A percentile compares a stretch with the other conserved stretches of the same genome.
Conservation (phyloP, 192 early-diverging fungal species). For the Glomus cerebriforme region DNA sequence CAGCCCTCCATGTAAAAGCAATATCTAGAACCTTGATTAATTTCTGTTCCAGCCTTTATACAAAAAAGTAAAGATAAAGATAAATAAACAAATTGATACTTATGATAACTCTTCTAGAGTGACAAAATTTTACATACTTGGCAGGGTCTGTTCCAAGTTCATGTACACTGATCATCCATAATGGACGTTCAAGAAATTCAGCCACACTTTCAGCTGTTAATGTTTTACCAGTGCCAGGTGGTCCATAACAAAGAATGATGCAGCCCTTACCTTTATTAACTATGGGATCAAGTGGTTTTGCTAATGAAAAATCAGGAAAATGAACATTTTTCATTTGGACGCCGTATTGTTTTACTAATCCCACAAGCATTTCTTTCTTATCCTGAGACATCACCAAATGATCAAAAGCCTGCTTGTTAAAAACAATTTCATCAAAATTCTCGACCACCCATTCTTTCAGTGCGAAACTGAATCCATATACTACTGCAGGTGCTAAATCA, state of each 20-base stretch:
- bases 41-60: constrained; percentile 51
- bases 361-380: background rate
- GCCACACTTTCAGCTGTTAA: constrained; percentile 61
- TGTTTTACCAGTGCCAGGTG: constrained; percentile 59
- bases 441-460: background rate
- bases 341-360: background rate
- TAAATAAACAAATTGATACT: background rate
- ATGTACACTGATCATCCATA: constrained; percentile 28
- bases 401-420: background rate
- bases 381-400: background rate
- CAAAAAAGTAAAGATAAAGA: constrained; percentile 47
- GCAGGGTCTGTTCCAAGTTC: background rate
- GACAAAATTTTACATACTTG: background rate
- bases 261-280: constrained; percentile 52
- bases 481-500: background rate
- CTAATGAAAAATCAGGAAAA: background rate
- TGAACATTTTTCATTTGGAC: too few species aligned
- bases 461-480: background rate
- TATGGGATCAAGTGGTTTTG: constrained; percentile 53
- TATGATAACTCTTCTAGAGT: too few species aligned
- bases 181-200: constrained; percentile 50
- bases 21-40: constrained; percentile 51
- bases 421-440: background rate
- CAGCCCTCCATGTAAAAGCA: constrained; percentile 54
- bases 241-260: constrained; percentile 58